Evolutionary conservation across 129 eudicot genomes (phyloP).

Genomic region (Calendula officinalis): DNA sequence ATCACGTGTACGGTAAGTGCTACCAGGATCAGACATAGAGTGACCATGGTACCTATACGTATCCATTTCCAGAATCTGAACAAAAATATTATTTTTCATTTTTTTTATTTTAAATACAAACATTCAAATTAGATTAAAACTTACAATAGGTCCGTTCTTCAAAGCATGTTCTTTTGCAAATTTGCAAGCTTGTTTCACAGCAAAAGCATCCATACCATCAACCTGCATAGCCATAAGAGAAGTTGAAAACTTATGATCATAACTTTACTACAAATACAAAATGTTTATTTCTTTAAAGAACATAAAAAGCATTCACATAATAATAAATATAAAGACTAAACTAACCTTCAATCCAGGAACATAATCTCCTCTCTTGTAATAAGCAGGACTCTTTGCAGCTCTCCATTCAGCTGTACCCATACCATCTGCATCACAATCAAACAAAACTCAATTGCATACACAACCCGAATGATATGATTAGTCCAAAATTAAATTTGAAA

Average conservation of each 20-base stretch:
- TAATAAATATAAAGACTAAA: constrained; percentile 1
- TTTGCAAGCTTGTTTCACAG: constrained; percentile 96
- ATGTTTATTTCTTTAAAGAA: not conserved
- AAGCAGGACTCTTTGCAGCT: constrained; percentile 95
- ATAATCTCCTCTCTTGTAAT: constrained; percentile 97
- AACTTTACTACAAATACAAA: not conserved
- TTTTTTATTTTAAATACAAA: not conserved
- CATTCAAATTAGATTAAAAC: constrained; percentile 3
- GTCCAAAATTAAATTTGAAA: not conserved
- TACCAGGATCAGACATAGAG: constrained; percentile 99
- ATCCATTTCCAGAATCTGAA: constrained; percentile 98
- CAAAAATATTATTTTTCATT: not conserved
- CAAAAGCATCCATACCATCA: constrained; percentile 99
- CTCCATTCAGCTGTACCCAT: constrained; percentile 99
- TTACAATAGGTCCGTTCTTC: constrained; percentile 94
- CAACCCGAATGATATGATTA: not conserved
- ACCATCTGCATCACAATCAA: constrained; percentile 67
- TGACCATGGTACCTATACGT: constrained; percentile 98
- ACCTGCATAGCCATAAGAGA: constrained; percentile 55
- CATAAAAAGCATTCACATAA: not conserved
- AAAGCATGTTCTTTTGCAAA: constrained; percentile 95
- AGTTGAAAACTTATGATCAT: constrained; percentile 2
- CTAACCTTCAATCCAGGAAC: constrained; percentile 97
- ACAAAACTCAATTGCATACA: constrained; percentile 15
- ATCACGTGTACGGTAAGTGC: constrained; percentile 99